These are phyloP conservation scores for Chlorencoelia australis DNA, from an alignment of 2,329 filamentous ascomycete genomes.

Conservation along the genomic window DNA sequence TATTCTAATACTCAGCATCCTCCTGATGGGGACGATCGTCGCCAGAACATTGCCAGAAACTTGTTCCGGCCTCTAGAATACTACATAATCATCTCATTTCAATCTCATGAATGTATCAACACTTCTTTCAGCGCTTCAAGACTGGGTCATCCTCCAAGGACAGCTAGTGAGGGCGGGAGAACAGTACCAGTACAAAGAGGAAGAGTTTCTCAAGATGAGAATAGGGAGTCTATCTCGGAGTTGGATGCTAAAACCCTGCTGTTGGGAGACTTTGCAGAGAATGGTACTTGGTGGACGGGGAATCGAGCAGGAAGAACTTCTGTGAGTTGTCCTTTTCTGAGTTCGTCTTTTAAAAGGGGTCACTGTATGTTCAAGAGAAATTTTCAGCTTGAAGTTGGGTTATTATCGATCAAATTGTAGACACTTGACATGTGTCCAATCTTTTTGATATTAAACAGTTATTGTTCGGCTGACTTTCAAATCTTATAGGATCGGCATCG, in stretches of 20 bases:
- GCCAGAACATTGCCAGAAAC: slow-evolving; percentile 32
- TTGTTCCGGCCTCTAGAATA: slow-evolving; percentile 72
- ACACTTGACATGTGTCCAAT: too few relatives aligned
- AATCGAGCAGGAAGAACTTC: slow-evolving; percentile 35
- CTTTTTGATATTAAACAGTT: too few relatives aligned
- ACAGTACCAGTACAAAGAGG: slow-evolving; percentile 15
- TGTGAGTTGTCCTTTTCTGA: slow-evolving; percentile 1
- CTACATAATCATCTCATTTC: slow-evolving; percentile 61
- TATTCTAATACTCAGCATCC: too few relatives aligned
- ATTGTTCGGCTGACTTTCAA: too few relatives aligned
- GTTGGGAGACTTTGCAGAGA: slow-evolving; percentile 68
- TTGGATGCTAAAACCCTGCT: slow-evolving; percentile 67
- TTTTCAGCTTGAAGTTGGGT: too few relatives aligned
- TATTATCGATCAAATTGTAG: too few relatives aligned
- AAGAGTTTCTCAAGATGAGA: slow-evolving; percentile 21
- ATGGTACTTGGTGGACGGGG: slow-evolving; percentile 74
- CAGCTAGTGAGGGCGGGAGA: slow-evolving; percentile 21
- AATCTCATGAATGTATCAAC: slow-evolving; percentile 64
- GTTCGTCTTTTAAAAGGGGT: background rate
- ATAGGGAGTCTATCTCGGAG: slow-evolving; percentile 38
- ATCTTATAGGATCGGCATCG: too few relatives aligned
- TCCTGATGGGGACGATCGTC: too few relatives aligned
- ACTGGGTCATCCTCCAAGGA: slow-evolving; percentile 24
- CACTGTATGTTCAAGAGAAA: too few relatives aligned
- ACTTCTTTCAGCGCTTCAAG: slow-evolving; percentile 56